Base-by-base conservation (phyloP, 2,329 filamentous ascomycete genomes). In the Fusarium oxysporum region DNA sequence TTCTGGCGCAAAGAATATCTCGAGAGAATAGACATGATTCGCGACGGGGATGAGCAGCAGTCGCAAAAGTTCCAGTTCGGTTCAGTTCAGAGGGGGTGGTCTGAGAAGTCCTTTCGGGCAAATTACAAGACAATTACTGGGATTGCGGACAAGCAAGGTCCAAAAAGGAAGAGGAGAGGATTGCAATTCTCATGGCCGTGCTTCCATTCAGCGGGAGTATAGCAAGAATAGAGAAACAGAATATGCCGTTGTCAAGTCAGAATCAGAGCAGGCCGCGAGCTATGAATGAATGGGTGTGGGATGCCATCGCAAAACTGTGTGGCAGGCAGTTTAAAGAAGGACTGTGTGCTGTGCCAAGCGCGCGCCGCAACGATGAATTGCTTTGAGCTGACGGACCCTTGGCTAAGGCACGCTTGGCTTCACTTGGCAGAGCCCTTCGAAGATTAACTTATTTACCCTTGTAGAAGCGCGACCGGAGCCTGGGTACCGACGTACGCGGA, bases 1-100 rank as follows among this genome's bases (percentile, higher is more conserved):
- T 88, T 88, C 53, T 80, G 81, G 65, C 77, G 78, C 65, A 79
- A 65, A 21, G 76, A 71, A 58, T 78, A 70, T 57, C 67, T 73
- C 50, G 78, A 76, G 61, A 80, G 75, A 54, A 77, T 70, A 64
- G 77, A 73, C 81, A 82, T 82, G 65, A 68, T 62, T 71, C 65
- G 70, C 56, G 66, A 71, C 56, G 45, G 70, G 32, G 58, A 45
- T 58, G 58, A 66, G 66, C 63, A 71, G 68, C 71, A 70, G 75
- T 74, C 68, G 71, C 62, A 68, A 59, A 59, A 58, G 67, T 53
- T 62, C 62, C 54, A 56, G 43, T 41, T 25, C 50, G 33, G 41
- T 41, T 32, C 23, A 10, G 43, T 25, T 17, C 23, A n/a, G 47
- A 58, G 43, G 57, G 47, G 13, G 74, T 77, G 65, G 69, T 37